phyloP scores from a whole-genome alignment of 2,329 filamentous ascomycete species.

The Fusarium veterinarium region DNA sequence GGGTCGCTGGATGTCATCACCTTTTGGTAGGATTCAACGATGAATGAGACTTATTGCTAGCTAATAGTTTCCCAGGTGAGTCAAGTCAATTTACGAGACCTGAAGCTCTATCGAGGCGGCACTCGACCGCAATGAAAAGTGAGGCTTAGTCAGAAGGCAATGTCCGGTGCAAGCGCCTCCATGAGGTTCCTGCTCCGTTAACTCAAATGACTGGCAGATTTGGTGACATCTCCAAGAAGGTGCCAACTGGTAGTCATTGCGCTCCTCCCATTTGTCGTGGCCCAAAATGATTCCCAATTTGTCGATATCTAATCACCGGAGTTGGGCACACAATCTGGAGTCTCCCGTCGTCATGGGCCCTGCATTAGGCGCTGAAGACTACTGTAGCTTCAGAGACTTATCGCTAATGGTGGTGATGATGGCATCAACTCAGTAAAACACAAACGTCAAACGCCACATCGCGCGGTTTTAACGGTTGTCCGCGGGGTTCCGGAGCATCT shows the following conservation, averaged over 20 bases:
- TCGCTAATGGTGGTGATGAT: background rate
- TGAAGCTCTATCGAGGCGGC: slow-evolving; percentile 1
- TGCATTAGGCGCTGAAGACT: background rate
- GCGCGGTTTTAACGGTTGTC: slow-evolving; percentile 11
- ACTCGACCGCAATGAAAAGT: background rate
- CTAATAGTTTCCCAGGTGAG: slow-evolving; percentile 12
- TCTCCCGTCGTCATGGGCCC: slow-evolving; percentile 11
- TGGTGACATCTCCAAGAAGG: slow-evolving; percentile 10
- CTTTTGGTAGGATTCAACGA: slow-evolving; percentile 18
- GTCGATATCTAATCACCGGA: background rate
- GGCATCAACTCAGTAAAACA: slow-evolving; percentile 14
- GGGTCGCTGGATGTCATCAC: slow-evolving; percentile 9
- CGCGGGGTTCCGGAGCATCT: slow-evolving; percentile 2
- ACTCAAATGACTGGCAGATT: slow-evolving; percentile 12
- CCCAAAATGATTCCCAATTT: background rate
- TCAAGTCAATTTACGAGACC: slow-evolving; percentile 4
- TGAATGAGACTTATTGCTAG: slow-evolving; percentile 1
- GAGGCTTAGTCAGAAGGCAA: slow-evolving; percentile 2
- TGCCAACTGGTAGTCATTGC: background rate
- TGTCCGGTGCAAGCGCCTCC: background rate
- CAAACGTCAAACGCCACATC: slow-evolving; percentile 34
- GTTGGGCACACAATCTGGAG: slow-evolving; percentile 19
- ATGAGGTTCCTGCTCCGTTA: slow-evolving; percentile 5
- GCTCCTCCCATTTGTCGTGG: background rate
- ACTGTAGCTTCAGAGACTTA: background rate